Evolutionary conservation across 768 basidiomycete species (phyloP).

Genomic region (Asterophora lycoperdoides): DNA sequence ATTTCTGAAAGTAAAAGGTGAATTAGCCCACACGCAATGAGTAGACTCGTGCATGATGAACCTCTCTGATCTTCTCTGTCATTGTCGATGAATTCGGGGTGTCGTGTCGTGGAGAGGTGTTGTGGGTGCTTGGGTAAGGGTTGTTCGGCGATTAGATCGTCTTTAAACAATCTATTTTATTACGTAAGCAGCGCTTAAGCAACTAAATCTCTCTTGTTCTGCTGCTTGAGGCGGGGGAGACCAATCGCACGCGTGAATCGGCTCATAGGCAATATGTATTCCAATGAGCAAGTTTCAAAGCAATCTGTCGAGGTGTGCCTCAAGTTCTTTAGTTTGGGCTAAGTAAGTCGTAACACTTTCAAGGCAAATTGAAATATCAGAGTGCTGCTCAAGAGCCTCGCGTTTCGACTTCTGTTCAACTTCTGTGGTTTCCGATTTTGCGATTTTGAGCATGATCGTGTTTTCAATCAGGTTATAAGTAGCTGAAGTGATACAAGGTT

Average conservation of each 20-base stretch:
- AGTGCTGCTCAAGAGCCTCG: slow-evolving; percentile 3
- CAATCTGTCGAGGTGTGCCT: slow-evolving; percentile 21
- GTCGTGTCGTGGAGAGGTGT: slow-evolving; percentile 16
- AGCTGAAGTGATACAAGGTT: too few species aligned
- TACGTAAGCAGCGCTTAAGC: slow-evolving; percentile 14
- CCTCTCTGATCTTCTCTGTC: slow-evolving; percentile 53
- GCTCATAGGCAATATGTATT: too few species aligned
- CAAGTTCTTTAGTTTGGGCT: slow-evolving; percentile 17
- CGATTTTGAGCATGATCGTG: too few species aligned
- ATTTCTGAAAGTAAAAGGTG: slow-evolving; percentile 53
- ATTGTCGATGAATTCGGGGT: slow-evolving; percentile 25
- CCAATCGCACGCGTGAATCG: too few species aligned
- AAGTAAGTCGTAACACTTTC: too few species aligned
- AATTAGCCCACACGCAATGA: background rate
- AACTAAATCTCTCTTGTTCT: background rate
- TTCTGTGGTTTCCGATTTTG: too few species aligned
- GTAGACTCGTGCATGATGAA: slow-evolving; percentile 15
- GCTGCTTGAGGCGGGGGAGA: too few species aligned
- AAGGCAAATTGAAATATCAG: background rate
- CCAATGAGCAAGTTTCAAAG: background rate
- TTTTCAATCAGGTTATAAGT: too few species aligned
- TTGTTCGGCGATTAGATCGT: slow-evolving; percentile 32
- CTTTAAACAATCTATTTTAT: slow-evolving; percentile 10
- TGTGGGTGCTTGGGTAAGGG: slow-evolving; percentile 22
- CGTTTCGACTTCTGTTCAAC: slow-evolving; percentile 21